These are phyloP conservation scores for Clathrospora elynae DNA, from an alignment of 2,329 filamentous ascomycete genomes.

Conservation along the genomic window DNA sequence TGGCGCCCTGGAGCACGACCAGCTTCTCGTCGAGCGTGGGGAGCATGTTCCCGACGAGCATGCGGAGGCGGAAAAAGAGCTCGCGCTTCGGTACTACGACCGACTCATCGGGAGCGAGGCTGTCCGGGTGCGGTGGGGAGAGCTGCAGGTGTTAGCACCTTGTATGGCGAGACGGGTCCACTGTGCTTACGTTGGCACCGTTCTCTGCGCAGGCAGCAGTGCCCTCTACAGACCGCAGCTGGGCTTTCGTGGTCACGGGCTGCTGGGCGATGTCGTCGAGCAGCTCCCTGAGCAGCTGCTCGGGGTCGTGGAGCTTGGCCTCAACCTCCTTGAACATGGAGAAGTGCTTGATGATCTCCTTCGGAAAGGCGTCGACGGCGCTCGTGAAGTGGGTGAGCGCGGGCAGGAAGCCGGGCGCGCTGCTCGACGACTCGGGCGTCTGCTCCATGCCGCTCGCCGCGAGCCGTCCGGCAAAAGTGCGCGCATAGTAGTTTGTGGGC, in stretches of 20 bases:
- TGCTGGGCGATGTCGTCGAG: conserved; percentile 65
- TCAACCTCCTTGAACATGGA: conserved; percentile 97
- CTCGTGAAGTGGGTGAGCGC: conserved; percentile 81
- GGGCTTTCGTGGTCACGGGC: conserved; percentile 50
- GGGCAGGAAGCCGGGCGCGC: conserved; percentile 63
- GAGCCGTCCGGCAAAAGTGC: conserved; percentile 51
- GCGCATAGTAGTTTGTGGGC: conserved; percentile 59
- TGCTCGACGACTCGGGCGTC: conserved; percentile 45
- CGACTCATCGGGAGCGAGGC: conserved; percentile 44
- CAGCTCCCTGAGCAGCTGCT: conserved; percentile 78
- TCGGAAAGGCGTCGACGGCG: conserved; percentile 86
- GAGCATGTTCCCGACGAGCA: conserved; percentile 81
- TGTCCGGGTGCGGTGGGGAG: conserved; percentile 32
- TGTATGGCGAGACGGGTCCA: conserved; percentile 31
- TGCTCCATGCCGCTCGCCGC: conserved; percentile 45
- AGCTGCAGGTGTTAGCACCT: conserved; percentile 33
- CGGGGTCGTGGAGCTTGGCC: conserved; percentile 89
- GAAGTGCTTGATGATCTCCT: conserved; percentile 94
- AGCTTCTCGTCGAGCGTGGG: conserved; percentile 96
- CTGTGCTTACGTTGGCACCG: conserved; percentile 49
- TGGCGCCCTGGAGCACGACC: conserved; percentile 90
- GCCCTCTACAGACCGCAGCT: conserved; percentile 33
- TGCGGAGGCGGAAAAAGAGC: conserved; percentile 77
- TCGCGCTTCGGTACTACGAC: conserved; percentile 70
- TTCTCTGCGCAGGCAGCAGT: conserved; percentile 46